phyloP scores from a whole-genome alignment of 2,329 filamentous ascomycete genomes.

The Aspergillus flavus region DNA sequence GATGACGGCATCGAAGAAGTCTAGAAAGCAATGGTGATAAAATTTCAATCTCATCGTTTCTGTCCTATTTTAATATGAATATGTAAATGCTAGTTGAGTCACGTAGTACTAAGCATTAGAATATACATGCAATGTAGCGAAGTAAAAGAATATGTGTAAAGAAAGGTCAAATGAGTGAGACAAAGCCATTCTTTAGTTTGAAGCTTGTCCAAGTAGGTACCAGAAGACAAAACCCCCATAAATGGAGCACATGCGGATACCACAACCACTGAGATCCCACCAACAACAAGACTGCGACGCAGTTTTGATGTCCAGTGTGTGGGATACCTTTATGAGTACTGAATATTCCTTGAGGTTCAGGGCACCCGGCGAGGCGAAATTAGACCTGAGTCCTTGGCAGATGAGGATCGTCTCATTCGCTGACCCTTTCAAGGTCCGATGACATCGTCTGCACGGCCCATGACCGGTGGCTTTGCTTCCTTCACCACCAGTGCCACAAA shows the following conservation, averaged over 20 bases:
- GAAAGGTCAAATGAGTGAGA: not conserved
- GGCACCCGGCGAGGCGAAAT: conserved; percentile 16
- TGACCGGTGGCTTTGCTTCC: conserved; percentile 24
- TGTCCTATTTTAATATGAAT: not conserved
- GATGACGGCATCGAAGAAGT: not conserved
- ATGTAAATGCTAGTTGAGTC: not conserved
- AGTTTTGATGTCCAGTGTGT: not conserved
- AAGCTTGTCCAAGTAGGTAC: conserved; percentile 1
- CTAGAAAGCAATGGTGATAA: not conserved
- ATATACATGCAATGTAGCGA: not conserved
- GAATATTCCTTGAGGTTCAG: conserved; percentile 10
- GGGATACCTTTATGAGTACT: not conserved
- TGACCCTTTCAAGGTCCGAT: conserved; percentile 34
- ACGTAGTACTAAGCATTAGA: not conserved
- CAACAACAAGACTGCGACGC: not conserved
- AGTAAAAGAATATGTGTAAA: not conserved
- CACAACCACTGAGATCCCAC: not conserved
- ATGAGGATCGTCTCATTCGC: conserved; percentile 62
- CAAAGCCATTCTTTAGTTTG: conserved; percentile 1
- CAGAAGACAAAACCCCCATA: not conserved
- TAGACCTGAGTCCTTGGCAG: conserved; percentile 21
- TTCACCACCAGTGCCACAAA: conserved; percentile 22
- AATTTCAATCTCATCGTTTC: too few species aligned
- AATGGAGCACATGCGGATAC: conserved; percentile 5
- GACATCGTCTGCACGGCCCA: conserved; percentile 37